These are phyloP conservation scores for Vaccinium vitisidaea DNA, from an alignment of 148 eudicot genomes.

Conservation along the genomic window DNA sequence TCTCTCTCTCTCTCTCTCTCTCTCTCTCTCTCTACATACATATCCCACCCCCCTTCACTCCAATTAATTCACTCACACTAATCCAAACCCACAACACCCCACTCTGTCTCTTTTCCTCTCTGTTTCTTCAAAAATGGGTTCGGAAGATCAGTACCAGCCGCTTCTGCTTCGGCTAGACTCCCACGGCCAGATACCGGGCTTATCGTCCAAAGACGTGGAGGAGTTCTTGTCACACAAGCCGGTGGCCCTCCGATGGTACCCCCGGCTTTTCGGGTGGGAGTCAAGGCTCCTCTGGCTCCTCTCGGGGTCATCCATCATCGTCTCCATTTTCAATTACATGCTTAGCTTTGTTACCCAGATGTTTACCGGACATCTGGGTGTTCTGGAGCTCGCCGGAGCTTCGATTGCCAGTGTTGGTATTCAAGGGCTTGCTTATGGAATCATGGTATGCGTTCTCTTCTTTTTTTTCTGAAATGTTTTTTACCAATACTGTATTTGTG, in stretches of 20 bases:
- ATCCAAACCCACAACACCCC: not conserved
- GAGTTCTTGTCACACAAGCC: constrained; percentile 44
- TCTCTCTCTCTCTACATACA: not conserved
- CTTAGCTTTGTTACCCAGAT: constrained; percentile 28
- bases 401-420: constrained; percentile 39
- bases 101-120: not conserved
- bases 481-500: not conserved
- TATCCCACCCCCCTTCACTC: not conserved
- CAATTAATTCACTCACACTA: not conserved
- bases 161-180: constrained; percentile 48
- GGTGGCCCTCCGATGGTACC: constrained; percentile 44
- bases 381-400: constrained; percentile 33
- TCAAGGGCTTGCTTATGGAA: constrained; percentile 49
- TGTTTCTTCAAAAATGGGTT: not conserved
- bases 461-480: too few relatives aligned
- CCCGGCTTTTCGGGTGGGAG: constrained; percentile 50
- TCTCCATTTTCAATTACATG: constrained; percentile 57
- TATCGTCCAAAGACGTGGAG: constrained; percentile 41
- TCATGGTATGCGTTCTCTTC: constrained; percentile 25
- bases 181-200: constrained; percentile 31
- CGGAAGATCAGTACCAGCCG: constrained; percentile 25
- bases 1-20: not conserved
- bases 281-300: constrained; percentile 52
- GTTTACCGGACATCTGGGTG: constrained; percentile 28
- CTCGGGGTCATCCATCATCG: constrained; percentile 55